Evolutionary conservation across 2,329 filamentous ascomycete species (phyloP).

Genomic region (Fusarium floridanum): DNA sequence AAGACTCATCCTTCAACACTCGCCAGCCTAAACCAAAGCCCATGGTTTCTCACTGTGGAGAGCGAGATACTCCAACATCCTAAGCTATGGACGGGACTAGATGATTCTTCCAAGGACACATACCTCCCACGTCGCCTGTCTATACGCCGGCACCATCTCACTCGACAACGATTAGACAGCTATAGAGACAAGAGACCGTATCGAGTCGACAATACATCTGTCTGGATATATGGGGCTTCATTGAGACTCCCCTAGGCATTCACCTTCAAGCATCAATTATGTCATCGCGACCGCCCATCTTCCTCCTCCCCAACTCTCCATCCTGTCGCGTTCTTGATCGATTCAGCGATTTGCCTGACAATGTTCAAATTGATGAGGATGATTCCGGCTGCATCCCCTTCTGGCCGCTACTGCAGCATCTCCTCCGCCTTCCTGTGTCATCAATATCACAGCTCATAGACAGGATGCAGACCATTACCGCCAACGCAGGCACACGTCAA

Average conservation of each 20-base stretch:
- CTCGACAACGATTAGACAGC: not conserved
- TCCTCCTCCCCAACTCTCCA: slow-evolving; percentile 38
- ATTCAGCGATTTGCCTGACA: slow-evolving; percentile 46
- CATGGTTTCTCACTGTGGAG: no score
- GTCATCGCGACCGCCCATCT: slow-evolving; percentile 21
- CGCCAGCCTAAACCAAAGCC: no score
- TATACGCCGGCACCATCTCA: not conserved
- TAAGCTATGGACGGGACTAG: no score
- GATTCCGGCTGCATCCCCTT: slow-evolving; percentile 39
- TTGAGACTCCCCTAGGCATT: not conserved
- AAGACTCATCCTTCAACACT: not conserved
- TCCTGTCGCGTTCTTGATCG: slow-evolving; percentile 45
- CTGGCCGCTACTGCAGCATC: slow-evolving; percentile 45
- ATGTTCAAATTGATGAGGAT: slow-evolving; percentile 37
- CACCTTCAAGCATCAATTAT: slow-evolving; percentile 8
- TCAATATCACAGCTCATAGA: slow-evolving; percentile 39
- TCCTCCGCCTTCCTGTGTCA: slow-evolving; percentile 32
- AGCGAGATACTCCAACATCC: no score
- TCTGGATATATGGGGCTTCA: not conserved
- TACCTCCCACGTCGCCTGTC: no score
- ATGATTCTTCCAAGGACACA: no score
- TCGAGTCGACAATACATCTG: not conserved
- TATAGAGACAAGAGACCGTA: not conserved
- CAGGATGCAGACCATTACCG: slow-evolving; percentile 47
- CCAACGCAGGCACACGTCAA: slow-evolving; percentile 29